Evolutionary conservation across 2,329 filamentous ascomycete species (phyloP).

Genomic region (Microdochium nivale): DNA sequence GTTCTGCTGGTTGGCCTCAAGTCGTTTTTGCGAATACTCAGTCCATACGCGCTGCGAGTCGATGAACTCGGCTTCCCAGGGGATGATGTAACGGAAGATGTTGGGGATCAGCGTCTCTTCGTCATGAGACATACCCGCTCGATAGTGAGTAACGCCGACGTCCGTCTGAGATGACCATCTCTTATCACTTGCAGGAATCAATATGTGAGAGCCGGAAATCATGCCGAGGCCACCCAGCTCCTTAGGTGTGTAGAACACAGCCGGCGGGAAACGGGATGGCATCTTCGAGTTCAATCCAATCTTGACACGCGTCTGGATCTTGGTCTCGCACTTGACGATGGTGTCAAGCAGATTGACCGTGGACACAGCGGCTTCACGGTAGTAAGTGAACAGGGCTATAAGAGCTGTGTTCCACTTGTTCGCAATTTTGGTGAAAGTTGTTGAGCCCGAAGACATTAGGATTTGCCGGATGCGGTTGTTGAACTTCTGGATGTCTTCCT

Average conservation of each 20-base stretch:
- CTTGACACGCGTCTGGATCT: conserved; percentile 98
- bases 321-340: conserved; percentile 98
- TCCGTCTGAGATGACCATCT: conserved; percentile 98
- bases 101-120: conserved; percentile 97
- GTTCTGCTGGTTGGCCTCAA: conserved; percentile 96
- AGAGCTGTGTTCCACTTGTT: conserved; percentile 99
- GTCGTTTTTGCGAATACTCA: conserved; percentile 94
- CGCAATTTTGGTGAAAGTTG: conserved; percentile 98
- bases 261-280: conserved; percentile 96
- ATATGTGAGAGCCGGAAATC: conserved; percentile 97
- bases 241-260: conserved; percentile 98
- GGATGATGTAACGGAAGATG: conserved; percentile 98
- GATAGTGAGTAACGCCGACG: conserved; percentile 92
- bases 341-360: conserved; percentile 91
- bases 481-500: conserved; percentile 97
- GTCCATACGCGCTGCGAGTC: conserved; percentile 99
- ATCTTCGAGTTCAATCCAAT: conserved; percentile 99
- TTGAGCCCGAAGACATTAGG: conserved; percentile 98
- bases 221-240: conserved; percentile 94
- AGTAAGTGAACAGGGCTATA: conserved; percentile 97
- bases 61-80: conserved; percentile 98
- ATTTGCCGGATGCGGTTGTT: conserved; percentile 98
- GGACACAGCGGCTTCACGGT: conserved; percentile 92
- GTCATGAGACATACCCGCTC: conserved; percentile 95
- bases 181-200: conserved; percentile 96